phyloP scores from a whole-genome alignment of 495 filamentous ascomycete genomes.

The Aspergillus incahuasiensis region DNA sequence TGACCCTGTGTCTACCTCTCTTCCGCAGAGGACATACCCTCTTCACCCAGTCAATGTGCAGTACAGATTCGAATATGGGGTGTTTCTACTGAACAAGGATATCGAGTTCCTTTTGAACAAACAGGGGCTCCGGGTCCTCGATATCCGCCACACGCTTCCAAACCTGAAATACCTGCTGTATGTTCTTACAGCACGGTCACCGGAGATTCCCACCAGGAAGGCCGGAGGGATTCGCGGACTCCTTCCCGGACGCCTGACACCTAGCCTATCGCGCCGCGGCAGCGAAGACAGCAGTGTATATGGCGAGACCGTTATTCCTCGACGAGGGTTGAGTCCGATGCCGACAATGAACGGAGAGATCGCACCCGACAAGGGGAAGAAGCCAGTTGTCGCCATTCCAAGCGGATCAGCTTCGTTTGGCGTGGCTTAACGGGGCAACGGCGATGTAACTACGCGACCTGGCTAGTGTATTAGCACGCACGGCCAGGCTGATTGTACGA shows the following conservation, averaged over 20 bases:
- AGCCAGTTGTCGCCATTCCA: conserved; percentile 8
- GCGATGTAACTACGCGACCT: conserved; percentile 10
- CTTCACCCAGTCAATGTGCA: conserved; percentile 72
- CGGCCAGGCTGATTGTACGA: background rate
- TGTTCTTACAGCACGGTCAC: conserved; percentile 70
- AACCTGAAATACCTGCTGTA: conserved; percentile 93
- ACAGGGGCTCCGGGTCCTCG: conserved; percentile 71
- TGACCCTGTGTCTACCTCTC: conserved; percentile 68
- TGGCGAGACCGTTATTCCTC: conserved; percentile 27
- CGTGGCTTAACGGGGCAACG: conserved; percentile 17
- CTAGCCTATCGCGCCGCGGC: conserved; percentile 34
- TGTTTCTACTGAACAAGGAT: conserved; percentile 91
- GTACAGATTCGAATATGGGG: conserved; percentile 90
- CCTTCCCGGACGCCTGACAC: conserved; percentile 30
- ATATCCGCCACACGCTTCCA: conserved; percentile 84
- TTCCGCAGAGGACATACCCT: conserved; percentile 70
- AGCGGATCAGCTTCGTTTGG: conserved; percentile 19
- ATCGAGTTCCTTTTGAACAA: conserved; percentile 77
- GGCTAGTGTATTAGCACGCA: background rate
- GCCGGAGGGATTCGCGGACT: conserved; percentile 69
- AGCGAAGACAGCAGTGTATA: conserved; percentile 40
- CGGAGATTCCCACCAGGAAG: conserved; percentile 74
- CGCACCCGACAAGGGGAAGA: conserved; percentile 20
- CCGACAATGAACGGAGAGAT: conserved; percentile 30
- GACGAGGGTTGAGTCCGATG: conserved; percentile 25